These are phyloP conservation scores for Anethum foeniculum DNA, from an alignment of 140 eudicot genomes.

Conservation along the genomic window DNA sequence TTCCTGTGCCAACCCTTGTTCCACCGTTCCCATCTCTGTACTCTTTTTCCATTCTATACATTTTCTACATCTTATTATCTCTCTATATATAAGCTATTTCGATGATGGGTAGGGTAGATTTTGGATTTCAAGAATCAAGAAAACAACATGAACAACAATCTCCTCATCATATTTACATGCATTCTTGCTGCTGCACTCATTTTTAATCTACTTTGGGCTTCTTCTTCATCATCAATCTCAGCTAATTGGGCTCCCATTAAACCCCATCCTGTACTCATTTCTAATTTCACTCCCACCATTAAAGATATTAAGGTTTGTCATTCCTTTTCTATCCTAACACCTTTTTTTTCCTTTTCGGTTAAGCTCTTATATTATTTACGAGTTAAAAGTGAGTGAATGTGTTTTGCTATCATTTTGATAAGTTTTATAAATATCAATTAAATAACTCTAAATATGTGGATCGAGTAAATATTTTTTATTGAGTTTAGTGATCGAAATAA, in stretches of 20 bases:
- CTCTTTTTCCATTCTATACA: neutral
- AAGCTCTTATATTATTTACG: too few species aligned
- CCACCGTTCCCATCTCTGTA: neutral
- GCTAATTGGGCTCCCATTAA: conserved; percentile 25
- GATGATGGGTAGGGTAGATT: conserved; percentile 19
- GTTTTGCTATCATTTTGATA: too few species aligned
- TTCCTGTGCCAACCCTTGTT: conserved; percentile 9
- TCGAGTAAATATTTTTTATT: too few species aligned
- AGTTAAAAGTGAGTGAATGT: too few species aligned
- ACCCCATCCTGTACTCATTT: conserved; percentile 22
- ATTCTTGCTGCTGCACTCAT: conserved; percentile 35
- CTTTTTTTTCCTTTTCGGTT: too few species aligned
- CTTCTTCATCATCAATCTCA: conserved; percentile 24
- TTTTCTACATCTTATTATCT: neutral
- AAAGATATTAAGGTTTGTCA: neutral
- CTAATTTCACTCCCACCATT: conserved; percentile 12
- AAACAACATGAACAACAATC: conserved; percentile 24
- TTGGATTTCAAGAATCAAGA: conserved; percentile 4
- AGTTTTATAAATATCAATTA: too few species aligned
- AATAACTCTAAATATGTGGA: too few species aligned
- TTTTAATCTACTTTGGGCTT: conserved; percentile 40
- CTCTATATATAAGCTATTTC: neutral
- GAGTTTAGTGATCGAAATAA: too few species aligned
- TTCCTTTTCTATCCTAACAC: neutral
- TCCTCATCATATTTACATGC: conserved; percentile 17